Evolutionary conservation across 305 asterid species (phyloP).

Genomic region (Rubia tinctorum): DNA sequence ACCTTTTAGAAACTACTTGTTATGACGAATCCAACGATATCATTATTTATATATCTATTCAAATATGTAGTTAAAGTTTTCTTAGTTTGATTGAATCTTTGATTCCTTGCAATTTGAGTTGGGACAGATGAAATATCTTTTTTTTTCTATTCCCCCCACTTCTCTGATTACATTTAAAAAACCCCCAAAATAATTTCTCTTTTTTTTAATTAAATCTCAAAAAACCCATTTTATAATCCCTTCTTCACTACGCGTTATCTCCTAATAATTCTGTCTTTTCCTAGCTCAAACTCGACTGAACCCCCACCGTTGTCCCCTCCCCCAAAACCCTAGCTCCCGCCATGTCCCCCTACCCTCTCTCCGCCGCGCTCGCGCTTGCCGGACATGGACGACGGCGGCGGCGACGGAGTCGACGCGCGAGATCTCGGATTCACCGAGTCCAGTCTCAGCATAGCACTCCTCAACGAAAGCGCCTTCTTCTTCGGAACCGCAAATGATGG

Average conservation of each 20-base stretch:
- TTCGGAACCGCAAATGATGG: conserved; percentile 24
- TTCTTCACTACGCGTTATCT: conserved; percentile 33
- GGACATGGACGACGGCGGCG: conserved; percentile 24
- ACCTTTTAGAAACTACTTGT: no score
- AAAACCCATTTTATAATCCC: not conserved
- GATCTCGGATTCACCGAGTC: conserved; percentile 35
- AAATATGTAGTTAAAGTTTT: no score
- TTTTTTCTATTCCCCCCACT: conserved; percentile 9
- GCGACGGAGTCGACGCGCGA: conserved; percentile 32
- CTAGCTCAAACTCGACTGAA: not conserved
- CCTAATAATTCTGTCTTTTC: not conserved
- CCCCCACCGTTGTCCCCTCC: conserved; percentile 10
- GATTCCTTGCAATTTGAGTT: no score
- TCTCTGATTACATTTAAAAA: conserved; percentile 19
- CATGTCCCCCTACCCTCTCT: no score
- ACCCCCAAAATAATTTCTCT: no score
- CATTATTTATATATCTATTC: no score
- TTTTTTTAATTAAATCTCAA: no score
- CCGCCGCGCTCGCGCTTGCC: not conserved
- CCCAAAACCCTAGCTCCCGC: conserved; percentile 45
- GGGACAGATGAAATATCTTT: no score
- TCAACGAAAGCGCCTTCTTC: conserved; percentile 25
- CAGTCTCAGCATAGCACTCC: conserved; percentile 23
- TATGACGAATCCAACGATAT: no score
- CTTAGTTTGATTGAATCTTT: no score